Evolutionary conservation across 441 rosid species (phyloP).

Genomic region (Jatropha multifida): DNA sequence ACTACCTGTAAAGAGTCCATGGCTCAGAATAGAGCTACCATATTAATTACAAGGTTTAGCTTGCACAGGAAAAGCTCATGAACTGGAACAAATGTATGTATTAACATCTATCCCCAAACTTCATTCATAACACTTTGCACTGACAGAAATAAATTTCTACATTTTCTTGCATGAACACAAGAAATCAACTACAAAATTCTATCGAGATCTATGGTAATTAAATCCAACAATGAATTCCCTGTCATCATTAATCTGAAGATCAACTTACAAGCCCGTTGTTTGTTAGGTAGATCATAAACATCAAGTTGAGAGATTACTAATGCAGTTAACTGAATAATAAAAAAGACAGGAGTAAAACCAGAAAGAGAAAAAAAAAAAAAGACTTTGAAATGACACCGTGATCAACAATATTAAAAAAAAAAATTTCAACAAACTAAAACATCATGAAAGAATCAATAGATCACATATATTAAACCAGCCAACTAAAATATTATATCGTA

Average conservation of each 20-base stretch:
- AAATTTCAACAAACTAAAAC: neutral
- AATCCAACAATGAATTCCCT: neutral
- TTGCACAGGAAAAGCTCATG: neutral
- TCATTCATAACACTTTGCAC: neutral
- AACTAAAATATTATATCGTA: slow-evolving; percentile 6
- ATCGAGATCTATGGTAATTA: neutral
- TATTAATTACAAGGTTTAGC: slow-evolving; percentile 1
- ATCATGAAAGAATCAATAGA: neutral
- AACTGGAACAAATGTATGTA: neutral
- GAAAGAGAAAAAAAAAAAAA: neutral
- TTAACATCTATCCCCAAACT: neutral
- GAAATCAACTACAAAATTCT: neutral
- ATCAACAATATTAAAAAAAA: neutral
- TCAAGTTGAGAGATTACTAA: neutral
- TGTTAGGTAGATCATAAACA: neutral
- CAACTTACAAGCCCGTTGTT: neutral
- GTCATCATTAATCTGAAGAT: neutral
- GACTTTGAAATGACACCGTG: neutral
- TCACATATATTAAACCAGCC: neutral
- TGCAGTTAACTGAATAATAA: neutral
- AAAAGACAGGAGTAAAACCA: neutral
- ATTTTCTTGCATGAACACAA: neutral
- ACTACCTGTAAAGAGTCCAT: slow-evolving; percentile 42
- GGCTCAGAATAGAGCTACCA: slow-evolving; percentile 5
- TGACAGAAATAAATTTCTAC: neutral